Evolutionary conservation across 2,329 filamentous ascomycete genomes (phyloP).

Genomic region (Phyllosticta citriasiana): DNA sequence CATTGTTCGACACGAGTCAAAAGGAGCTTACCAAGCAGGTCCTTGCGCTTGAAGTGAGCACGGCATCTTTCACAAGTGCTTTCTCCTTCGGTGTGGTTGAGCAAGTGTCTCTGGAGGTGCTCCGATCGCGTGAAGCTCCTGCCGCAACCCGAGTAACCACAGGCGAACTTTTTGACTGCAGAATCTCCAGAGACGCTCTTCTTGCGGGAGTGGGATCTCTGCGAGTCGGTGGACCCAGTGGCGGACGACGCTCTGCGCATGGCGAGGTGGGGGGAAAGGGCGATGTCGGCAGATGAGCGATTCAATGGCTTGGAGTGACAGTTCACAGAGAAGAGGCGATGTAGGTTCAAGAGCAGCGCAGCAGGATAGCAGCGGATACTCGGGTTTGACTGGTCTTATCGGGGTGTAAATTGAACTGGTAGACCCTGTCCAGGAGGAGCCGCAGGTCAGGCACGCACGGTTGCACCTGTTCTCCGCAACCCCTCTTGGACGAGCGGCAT

Average conservation of each 20-base stretch:
- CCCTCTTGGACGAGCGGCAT: background rate
- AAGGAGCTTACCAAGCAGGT: conserved; percentile 42
- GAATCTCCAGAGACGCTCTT: conserved; percentile 8
- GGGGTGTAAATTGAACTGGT: background rate
- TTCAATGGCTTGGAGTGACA: background rate
- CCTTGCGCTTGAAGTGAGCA: conserved; percentile 51
- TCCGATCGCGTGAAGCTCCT: conserved; percentile 49
- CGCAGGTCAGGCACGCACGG: background rate
- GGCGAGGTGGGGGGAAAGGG: background rate
- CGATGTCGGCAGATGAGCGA: conserved; percentile 1
- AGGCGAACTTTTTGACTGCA: conserved; percentile 25
- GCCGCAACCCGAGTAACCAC: conserved; percentile 37
- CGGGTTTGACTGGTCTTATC: conserved; percentile 1
- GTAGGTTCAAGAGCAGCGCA: background rate
- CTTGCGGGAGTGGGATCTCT: conserved; percentile 2
- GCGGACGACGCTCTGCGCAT: background rate
- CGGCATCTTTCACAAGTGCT: conserved; percentile 50
- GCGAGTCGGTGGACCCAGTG: background rate
- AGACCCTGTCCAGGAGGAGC: background rate
- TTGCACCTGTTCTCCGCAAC: conserved; percentile 2
- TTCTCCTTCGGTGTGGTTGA: conserved; percentile 44
- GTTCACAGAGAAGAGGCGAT: background rate
- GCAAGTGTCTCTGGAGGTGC: conserved; percentile 47
- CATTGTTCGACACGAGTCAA: background rate
- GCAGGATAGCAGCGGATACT: background rate